Base-by-base conservation (phyloP, 805 yeast genomes). In the Saccharomycopsis capsularis region DNA sequence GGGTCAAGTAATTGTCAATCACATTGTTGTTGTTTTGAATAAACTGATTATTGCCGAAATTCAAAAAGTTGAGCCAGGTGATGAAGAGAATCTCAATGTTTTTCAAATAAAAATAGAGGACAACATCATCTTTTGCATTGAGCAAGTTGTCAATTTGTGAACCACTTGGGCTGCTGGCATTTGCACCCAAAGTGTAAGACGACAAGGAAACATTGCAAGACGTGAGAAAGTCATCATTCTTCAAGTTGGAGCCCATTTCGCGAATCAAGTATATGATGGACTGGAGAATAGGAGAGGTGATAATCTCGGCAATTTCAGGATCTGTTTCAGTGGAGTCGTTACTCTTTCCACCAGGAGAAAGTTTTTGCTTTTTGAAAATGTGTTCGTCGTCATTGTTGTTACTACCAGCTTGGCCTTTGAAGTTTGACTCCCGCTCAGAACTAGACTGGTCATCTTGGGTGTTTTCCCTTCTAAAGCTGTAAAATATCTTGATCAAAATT, bases 401-500 rank as follows among this genome's bases (percentile, higher is more conserved):
- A 27, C 29, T 36, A 18, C 25, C 9, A 16, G 27, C 36, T 2
- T 3, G 16, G 13, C 29, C 23, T 21, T 6, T 22, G 5, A 16
- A 29, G 49, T 11, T 18, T n/a, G n/a, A n/a, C n/a, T n/a, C n/a
- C n/a, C n/a, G n/a, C 15, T 38, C 50, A 24, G 25, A 29, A 19
- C 11, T 36, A 16, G 29, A 21, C 15, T 2, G 23, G 23, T 29
- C 7, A 4, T 21, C 13, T 30, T 30, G 7, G 23, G 44, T n/a
- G 16, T n/a, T 16, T 15, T 27, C 24, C 40, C 53, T 52, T 22
- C 59, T 59, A 55, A 58, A 60, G 41, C 63, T 65, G 46, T 66
- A 61, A 55, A 76, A 63, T 1, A 74, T 60, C 57, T 75, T 69
- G 32, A 71, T 62, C 56, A 74, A 57, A 3, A 71, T 63, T 40